These are phyloP conservation scores for Raphanus hybrid DNA, from an alignment of 441 rosid genomes.

Conservation along the genomic window DNA sequence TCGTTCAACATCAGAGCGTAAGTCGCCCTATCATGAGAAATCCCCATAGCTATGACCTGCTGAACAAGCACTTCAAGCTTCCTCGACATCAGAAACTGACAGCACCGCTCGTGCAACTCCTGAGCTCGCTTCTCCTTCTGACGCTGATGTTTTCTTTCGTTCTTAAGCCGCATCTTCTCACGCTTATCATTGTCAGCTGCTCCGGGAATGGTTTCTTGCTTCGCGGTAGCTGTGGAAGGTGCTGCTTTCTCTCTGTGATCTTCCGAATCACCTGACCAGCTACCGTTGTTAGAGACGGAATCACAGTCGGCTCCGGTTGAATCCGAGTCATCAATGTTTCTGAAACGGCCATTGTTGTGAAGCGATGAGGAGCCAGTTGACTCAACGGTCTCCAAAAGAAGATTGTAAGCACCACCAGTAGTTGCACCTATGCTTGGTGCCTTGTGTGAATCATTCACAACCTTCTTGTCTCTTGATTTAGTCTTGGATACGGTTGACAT, in stretches of 20 bases:
- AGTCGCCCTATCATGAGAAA: slow-evolving; percentile 77
- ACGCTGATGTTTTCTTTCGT: slow-evolving; percentile 48
- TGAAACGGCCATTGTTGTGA: slow-evolving; percentile 62
- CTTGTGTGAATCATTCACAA: slow-evolving; percentile 61
- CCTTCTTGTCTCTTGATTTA: slow-evolving; percentile 70
- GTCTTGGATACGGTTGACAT: slow-evolving; percentile 71
- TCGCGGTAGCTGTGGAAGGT: slow-evolving; percentile 42
- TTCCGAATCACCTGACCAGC: slow-evolving; percentile 94
- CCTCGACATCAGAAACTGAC: slow-evolving; percentile 76
- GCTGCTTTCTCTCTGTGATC: slow-evolving; percentile 70
- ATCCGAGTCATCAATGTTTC: slow-evolving; percentile 75
- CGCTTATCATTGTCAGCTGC: slow-evolving; percentile 67
- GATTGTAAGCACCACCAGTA: slow-evolving; percentile 63
- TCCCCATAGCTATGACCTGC: slow-evolving; percentile 84
- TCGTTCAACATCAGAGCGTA: slow-evolving; percentile 83
- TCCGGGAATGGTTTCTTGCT: slow-evolving; percentile 64
- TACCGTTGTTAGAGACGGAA: slow-evolving; percentile 79
- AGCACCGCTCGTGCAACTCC: slow-evolving; percentile 82
- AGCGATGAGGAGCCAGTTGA: slow-evolving; percentile 43
- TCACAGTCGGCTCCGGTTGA: slow-evolving; percentile 57
- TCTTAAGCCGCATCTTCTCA: slow-evolving; percentile 82
- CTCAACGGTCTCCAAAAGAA: slow-evolving; percentile 65
- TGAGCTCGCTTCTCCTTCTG: slow-evolving; percentile 31
- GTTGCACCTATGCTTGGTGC: slow-evolving; percentile 44
- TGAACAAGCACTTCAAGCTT: slow-evolving; percentile 78